phyloP scores from a whole-genome alignment of 2,329 filamentous ascomycete species.

The Paecilomyces variotii region DNA sequence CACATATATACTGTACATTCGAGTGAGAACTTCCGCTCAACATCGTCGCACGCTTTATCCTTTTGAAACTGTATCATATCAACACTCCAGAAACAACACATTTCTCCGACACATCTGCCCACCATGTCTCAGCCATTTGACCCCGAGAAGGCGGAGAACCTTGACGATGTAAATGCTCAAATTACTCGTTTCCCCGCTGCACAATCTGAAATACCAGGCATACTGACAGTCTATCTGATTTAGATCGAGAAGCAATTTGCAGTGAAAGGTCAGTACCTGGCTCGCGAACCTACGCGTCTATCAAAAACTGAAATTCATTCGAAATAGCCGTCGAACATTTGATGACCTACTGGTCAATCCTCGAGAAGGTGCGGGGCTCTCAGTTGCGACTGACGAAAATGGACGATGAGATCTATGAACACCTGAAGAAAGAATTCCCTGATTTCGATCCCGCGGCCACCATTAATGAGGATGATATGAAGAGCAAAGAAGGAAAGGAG shows the following conservation, averaged over 20 bases:
- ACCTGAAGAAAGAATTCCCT: slow-evolving; percentile 81
- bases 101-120: slow-evolving; percentile 7
- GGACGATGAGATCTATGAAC: slow-evolving; percentile 88
- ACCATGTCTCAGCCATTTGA: slow-evolving; percentile 40
- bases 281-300: slow-evolving; percentile 2
- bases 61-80: background rate
- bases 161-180: slow-evolving; percentile 52
- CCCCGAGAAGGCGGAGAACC: slow-evolving; percentile 59
- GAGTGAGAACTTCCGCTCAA: background rate
- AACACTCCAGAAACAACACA: background rate
- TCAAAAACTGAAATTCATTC: slow-evolving; percentile 5
- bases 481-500: slow-evolving; percentile 93
- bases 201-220: background rate
- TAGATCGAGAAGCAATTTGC: slow-evolving; percentile 99
- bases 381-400: slow-evolving; percentile 82
- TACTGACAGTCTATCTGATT: slow-evolving; percentile 5
- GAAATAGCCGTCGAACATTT: slow-evolving; percentile 75
- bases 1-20: slow-evolving; percentile 2
- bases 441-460: slow-evolving; percentile 78
- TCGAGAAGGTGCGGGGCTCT: slow-evolving; percentile 86
- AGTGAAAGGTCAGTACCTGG: slow-evolving; percentile 63
- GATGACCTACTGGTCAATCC: slow-evolving; percentile 92
- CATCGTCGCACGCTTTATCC: background rate
- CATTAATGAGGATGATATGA: slow-evolving; percentile 90
- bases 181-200: background rate